Evolutionary conservation across 1,284 basidiomycete genomes (phyloP), one percentile per base, ranked within the genome.

Genomic region (Leccinum cinnamomeum): DNA sequence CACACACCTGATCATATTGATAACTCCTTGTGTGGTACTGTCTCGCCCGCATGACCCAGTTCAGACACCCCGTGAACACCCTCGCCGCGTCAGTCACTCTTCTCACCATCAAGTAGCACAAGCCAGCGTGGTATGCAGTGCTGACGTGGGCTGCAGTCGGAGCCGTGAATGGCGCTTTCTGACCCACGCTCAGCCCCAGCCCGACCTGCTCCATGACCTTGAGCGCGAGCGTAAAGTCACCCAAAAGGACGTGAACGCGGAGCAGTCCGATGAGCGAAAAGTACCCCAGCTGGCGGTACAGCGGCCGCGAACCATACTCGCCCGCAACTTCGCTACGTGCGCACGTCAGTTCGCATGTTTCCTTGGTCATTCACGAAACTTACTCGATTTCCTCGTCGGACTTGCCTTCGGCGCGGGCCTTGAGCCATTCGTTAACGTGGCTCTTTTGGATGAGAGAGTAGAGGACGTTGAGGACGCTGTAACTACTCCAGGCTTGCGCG

Each of bases 391-490:
- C 92, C 66, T 95, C 94, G 1, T 86, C 79, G 33, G 86, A 83
- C 76, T 92, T 90, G 23, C 94, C 94, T 68, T 89, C 83, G 70
- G 90, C 86, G 65, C 88, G 84, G 6, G 96, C 96, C 62, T 82
- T 76, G 65, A 99, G 89, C 78, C 96, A 95, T 77, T 98, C 95
- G 77, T 96, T 95, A 79, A 96, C 94, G 76, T 90, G 89, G 16
- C 91, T 94, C 79, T 98, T 98, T 83, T 98, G 96, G 66, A 99
- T 97, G 65, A 98, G 83, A 51, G 95, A 98, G 81, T 98, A 99
- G 39, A 98, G 84, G 28, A 99, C 97, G 78, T 99, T 98, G 68
- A 99, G 84, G 28, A 98, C 97, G 67, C 92, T 95, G 82, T 98
- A 98, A 65, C 94, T 96, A 71, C 92, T 95, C 97, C 97, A 99